phyloP scores from a whole-genome alignment of 1,284 basidiomycete genomes.

The Sanghuangporus baumii region DNA sequence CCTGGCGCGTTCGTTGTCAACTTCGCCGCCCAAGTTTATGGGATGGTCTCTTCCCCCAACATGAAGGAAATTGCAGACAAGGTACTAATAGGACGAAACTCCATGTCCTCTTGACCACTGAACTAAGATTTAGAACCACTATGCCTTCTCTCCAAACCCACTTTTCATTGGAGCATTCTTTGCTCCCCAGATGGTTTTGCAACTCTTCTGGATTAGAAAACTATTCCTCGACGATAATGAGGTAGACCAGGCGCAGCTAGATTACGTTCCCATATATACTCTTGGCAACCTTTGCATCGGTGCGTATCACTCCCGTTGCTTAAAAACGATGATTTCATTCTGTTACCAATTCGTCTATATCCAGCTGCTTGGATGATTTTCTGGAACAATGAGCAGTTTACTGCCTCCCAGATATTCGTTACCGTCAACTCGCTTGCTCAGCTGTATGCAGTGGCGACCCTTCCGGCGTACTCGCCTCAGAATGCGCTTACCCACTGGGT shows the following conservation, averaged over 20 bases:
- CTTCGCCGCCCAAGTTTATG: conserved; percentile 28
- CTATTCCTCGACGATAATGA: conserved; percentile 22
- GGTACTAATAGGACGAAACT: conserved; percentile 18
- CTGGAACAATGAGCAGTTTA: conserved; percentile 30
- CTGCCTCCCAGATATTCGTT: conserved; percentile 27
- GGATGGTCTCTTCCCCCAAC: conserved; percentile 29
- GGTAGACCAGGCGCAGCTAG: conserved; percentile 23
- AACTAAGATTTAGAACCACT: conserved; percentile 27
- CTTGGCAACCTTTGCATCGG: conserved; percentile 32
- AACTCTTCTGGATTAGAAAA: conserved; percentile 28
- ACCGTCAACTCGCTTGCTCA: conserved; percentile 31
- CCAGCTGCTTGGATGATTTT: conserved; percentile 32
- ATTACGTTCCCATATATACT: conserved; percentile 30
- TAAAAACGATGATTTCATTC: background rate
- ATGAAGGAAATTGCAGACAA: conserved; percentile 33
- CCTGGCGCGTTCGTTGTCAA: conserved; percentile 29
- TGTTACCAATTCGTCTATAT: background rate
- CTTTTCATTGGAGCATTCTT: conserved; percentile 33
- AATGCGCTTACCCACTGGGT: conserved; percentile 27
- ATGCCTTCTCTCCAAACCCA: conserved; percentile 32
- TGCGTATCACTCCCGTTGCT: conserved; percentile 15
- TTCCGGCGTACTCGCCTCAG: conserved; percentile 24
- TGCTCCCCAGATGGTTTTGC: conserved; percentile 28
- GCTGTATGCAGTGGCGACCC: conserved; percentile 26
- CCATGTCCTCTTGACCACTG: background rate